These are phyloP conservation scores for Leccinum boreale DNA, from an alignment of 768 basidiomycete genomes.

Conservation along the genomic window DNA sequence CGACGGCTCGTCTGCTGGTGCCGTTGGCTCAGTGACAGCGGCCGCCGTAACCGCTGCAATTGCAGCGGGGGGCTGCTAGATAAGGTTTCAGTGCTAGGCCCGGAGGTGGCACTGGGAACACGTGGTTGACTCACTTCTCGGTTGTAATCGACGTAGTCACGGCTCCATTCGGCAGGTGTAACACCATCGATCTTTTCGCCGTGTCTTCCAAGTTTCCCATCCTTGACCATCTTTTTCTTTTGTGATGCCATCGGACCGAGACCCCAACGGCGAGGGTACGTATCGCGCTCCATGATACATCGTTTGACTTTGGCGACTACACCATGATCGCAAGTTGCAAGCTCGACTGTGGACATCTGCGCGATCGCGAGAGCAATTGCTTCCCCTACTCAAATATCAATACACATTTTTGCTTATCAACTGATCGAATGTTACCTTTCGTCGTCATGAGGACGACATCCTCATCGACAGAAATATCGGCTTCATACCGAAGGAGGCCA, in stretches of 20 bases:
- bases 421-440: slow-evolving; percentile 58
- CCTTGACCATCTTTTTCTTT: slow-evolving; percentile 98
- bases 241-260: slow-evolving; percentile 95
- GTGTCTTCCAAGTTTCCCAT: slow-evolving; percentile 94
- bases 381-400: slow-evolving; percentile 52
- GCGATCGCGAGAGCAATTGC: slow-evolving; percentile 93
- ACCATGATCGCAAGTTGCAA: slow-evolving; percentile 97
- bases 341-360: slow-evolving; percentile 98
- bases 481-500: slow-evolving; percentile 93
- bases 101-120: background rate
- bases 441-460: slow-evolving; percentile 99
- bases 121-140: slow-evolving; percentile 48
- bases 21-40: slow-evolving; percentile 19
- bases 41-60: slow-evolving; percentile 22
- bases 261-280: slow-evolving; percentile 97
- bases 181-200: slow-evolving; percentile 85
- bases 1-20: slow-evolving; percentile 31
- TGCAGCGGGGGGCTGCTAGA: slow-evolving; percentile 41
- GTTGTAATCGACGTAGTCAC: slow-evolving; percentile 91
- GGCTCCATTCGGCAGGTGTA: slow-evolving; percentile 89
- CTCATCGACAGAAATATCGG: slow-evolving; percentile 90
- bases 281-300: slow-evolving; percentile 99
- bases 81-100: background rate
- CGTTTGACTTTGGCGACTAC: slow-evolving; percentile 99
- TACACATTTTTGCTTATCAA: background rate